Evolutionary conservation across 2,329 filamentous ascomycete species (phyloP), one percentile per base, ranked within the genome.

Genomic region (Scytalidium sp.): DNA sequence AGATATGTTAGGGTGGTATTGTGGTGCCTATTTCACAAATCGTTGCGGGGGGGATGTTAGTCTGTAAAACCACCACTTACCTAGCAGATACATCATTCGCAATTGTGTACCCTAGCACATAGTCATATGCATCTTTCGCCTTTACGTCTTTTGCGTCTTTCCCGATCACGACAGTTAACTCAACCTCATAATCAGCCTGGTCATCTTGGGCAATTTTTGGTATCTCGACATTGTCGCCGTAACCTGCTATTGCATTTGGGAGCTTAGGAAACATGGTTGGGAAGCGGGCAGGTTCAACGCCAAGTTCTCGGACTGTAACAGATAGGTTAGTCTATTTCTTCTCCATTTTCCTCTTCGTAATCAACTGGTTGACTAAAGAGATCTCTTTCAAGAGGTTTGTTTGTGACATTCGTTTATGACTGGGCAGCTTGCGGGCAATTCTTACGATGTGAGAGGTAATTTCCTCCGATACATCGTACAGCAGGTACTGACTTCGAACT

Each of bases 11-110:
- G 45, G 27, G 11, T 21, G 45, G 29, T 74, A n/a, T n/a, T n/a
- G n/a, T n/a, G n/a, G n/a, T n/a, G n/a, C n/a, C n/a, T n/a, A n/a
- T n/a, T n/a, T n/a, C n/a, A n/a, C n/a, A n/a, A n/a, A n/a, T n/a
- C n/a, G n/a, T n/a, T n/a, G n/a, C n/a, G n/a, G n/a, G n/a, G n/a
- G n/a, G n/a, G n/a, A n/a, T n/a, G n/a, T n/a, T n/a, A n/a, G n/a
- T n/a, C n/a, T n/a, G n/a, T n/a, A n/a, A n/a, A n/a, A n/a, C n/a
- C n/a, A n/a, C n/a, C n/a, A 8, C 25, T 13, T 29, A 29, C 25
- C 79, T 64, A 0, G 76, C 74, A 0, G 78, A 79, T n/a, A 81
- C 66, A 45, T 82, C 79, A 55, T 83, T 82, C 41, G 76, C 70
- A 23, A 76, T 74, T 0, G 74, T 76, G 51, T 73, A 79, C 1